These are phyloP conservation scores for Nemania abortiva DNA, from an alignment of 2,329 filamentous ascomycete species.

Conservation along the genomic window DNA sequence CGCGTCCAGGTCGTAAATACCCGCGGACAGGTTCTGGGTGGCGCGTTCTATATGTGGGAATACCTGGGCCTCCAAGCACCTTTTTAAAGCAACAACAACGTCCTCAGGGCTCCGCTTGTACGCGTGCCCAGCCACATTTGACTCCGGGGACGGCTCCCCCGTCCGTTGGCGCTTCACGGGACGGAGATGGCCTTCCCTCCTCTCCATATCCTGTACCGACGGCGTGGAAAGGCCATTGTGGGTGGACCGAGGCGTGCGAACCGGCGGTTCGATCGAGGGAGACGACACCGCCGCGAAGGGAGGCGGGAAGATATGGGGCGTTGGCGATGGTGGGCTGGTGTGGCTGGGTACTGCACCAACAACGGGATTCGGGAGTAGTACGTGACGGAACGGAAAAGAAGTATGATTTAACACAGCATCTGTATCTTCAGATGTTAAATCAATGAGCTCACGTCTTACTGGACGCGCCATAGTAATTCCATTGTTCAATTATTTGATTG, in stretches of 20 bases:
- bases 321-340: not conserved
- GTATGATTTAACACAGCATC: slow-evolving; percentile 16
- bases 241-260: not conserved
- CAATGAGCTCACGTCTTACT: slow-evolving; percentile 6
- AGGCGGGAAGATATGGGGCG: not conserved
- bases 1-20: slow-evolving; percentile 42
- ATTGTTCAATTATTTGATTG: not conserved
- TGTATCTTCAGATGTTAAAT: slow-evolving; percentile 40
- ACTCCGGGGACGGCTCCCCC: slow-evolving; percentile 5
- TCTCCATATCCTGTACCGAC: not conserved
- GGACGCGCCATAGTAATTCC: slow-evolving; percentile 11
- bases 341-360: not conserved
- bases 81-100: slow-evolving; percentile 34
- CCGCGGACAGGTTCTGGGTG: slow-evolving; percentile 31
- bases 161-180: slow-evolving; percentile 32
- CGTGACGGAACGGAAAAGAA: not conserved
- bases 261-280: too few relatives aligned
- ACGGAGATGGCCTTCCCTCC: not conserved
- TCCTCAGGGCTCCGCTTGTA: slow-evolving; percentile 7
- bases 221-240: too few relatives aligned
- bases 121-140: not conserved
- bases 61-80: slow-evolving; percentile 46
- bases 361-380: not conserved
- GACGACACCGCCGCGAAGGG: too few relatives aligned
- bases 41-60: slow-evolving; percentile 48